Base-by-base conservation (phyloP, 139 green algal species). In the Mesostigma viride region DNA sequence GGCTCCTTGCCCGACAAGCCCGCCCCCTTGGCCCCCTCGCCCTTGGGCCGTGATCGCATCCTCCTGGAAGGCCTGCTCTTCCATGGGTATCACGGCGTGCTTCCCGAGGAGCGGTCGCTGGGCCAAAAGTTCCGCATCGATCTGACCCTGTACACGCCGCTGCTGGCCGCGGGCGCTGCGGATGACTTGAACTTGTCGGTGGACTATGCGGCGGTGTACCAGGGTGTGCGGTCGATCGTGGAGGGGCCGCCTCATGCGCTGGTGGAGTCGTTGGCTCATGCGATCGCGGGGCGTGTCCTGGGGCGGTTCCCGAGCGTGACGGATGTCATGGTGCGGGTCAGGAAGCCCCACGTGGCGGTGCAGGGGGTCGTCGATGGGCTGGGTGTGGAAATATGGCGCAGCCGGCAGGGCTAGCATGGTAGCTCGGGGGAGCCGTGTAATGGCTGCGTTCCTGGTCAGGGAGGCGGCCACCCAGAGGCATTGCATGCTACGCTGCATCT, bases 101-200 rank as follows among this genome's bases (percentile, higher is more conserved):
- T 78, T 4, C n/a, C 35, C 24, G 67, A 57, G 3, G 76, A 82
- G 68, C 44, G 30, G 2, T 26, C 24, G 57, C 31, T 82, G 2
- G 76, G 76, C 1, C 76, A 82, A 48, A 77, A 78, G 3, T 82
- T 81, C 62, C n/a, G 69, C 11, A 69, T 82, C 2, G 75, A 82
- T 61, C n/a, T 78, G 20, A 40, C 75, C 4, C 35, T 76, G 35
- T 31, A 22, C 1, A 48, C 36, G 40, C 17, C 46, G 62, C 60
- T 78, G 14, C 20, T 31, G 20, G 22, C n/a, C 8, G 76, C 67
- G 20, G 74, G 60, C 14, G 33, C 1, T 1, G 45, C 51, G 24
- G 76, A 80, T 64, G 59, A 62, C 28, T 3, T 80, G 31, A 2
- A 1, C 1, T 2, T 73, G 57, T 75, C 76, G 1, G 74, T 82